Evolutionary conservation across 2,329 filamentous ascomycete genomes (phyloP).

Genomic region (Grosmannia serpens): DNA sequence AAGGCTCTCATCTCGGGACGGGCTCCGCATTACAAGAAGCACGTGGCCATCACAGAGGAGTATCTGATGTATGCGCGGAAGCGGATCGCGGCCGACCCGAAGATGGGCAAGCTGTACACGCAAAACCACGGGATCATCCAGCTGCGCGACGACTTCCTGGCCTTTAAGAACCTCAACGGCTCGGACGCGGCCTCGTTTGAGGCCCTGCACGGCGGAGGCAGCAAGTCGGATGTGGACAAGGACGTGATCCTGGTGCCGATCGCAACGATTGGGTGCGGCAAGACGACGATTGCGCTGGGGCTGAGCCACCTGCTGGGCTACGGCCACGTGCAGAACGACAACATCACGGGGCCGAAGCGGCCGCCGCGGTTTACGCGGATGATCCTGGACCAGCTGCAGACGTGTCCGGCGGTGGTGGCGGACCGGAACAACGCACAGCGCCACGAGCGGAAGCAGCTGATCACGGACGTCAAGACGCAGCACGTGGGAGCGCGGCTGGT

Average conservation of each 20-base stretch:
- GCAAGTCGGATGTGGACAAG: constrained; percentile 41
- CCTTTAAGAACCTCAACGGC: constrained; percentile 72
- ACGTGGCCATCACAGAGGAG: constrained; percentile 78
- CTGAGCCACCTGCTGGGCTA: constrained; percentile 75
- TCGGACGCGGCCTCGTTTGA: constrained; percentile 77
- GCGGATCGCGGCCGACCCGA: constrained; percentile 56
- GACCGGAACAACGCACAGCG: constrained; percentile 90
- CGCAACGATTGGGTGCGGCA: constrained; percentile 90
- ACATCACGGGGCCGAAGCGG: constrained; percentile 70
- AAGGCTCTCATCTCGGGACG: constrained; percentile 73
- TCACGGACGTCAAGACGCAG: constrained; percentile 59
- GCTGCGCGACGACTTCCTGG: constrained; percentile 77
- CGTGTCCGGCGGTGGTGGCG: constrained; percentile 65
- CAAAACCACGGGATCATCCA: constrained; percentile 92
- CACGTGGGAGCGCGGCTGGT: constrained; percentile 60
- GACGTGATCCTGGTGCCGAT: constrained; percentile 81
- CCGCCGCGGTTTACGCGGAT: constrained; percentile 66
- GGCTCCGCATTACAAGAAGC: constrained; percentile 71
- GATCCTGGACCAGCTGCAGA: constrained; percentile 52
- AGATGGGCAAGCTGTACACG: constrained; percentile 60
- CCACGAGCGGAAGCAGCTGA: constrained; percentile 78
- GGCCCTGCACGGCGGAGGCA: constrained; percentile 38
- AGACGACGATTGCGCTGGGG: constrained; percentile 82
- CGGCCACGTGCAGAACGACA: constrained; percentile 95
- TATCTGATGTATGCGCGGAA: constrained; percentile 74